Evolutionary conservation across 257 asterid genomes (phyloP), one percentile per base, ranked within the genome.

Genomic region (Paulownia fortunei): DNA sequence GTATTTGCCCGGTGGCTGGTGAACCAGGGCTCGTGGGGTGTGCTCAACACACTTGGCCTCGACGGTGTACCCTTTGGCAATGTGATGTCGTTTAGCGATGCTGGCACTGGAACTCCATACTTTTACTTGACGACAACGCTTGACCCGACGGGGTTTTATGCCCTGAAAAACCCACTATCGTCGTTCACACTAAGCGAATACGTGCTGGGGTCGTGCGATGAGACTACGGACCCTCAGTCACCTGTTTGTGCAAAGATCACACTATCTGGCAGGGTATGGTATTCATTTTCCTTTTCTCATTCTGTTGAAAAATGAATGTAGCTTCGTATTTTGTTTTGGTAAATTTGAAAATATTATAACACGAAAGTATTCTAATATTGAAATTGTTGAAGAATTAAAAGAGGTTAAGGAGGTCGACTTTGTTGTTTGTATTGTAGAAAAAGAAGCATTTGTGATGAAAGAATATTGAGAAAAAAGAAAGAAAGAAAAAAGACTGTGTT

Each of bases 191-290:
- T 79, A 0, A 69, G 77, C 19, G 82, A 79, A 52, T 62, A 63
- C 19, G 30, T 18, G 52, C 41, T 79, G 2, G 64, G 64, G 11
- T 10, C 72, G 10, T 79, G 64, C 41, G 3, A 49, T 27, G 37
- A 10, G 8, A 51, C 63, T 15, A 56, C 32, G 0, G 84, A 73
- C 23, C 83, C 84, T 6, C 80, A 80, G 37, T 58, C 62, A 1
- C 80, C 84, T 3, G 0, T 37, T 15, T 80, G 81, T 27, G 54
- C 80, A 0, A 74, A 80, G 61, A 80, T 80, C 56, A 79, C 84
- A 5, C 61, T 80, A 61, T 68, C 77, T 16, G 84, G 84, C 34
- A 36, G 34, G 79, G 84, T 74, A 59, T 11, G 27, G 2, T 11
- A 8, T 36, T 30, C 8, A 0, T 6, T 18, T 8, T 52, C 11